phyloP scores from a whole-genome alignment of 2,329 filamentous ascomycete genomes.

The Fusarium musae region DNA sequence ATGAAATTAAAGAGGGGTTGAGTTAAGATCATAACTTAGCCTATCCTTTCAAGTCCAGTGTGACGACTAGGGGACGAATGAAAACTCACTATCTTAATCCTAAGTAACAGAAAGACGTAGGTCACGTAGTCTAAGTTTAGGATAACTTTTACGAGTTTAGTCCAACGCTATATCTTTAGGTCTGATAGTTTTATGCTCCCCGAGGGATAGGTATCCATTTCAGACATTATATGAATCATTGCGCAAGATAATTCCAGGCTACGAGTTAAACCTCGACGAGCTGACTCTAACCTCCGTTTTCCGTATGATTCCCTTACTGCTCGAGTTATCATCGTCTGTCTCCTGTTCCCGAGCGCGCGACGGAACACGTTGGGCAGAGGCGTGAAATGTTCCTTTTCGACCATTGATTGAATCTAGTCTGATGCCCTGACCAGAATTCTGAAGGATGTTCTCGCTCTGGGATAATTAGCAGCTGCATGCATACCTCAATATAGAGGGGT shows the following conservation, averaged over 20 bases:
- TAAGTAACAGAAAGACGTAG: background rate
- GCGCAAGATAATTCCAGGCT: background rate
- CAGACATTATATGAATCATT: no score
- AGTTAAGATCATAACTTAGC: rapidly evolving
- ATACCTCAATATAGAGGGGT: no score
- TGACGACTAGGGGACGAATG: rapidly evolving
- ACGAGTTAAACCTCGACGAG: background rate
- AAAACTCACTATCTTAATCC: background rate
- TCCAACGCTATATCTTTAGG: no score
- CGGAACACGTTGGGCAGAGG: background rate
- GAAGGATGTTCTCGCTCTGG: background rate
- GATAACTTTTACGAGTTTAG: no score
- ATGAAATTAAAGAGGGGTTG: no score
- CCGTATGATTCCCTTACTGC: constrained; percentile 8
- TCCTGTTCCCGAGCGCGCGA: background rate
- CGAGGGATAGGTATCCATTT: no score
- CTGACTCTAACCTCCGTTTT: constrained; percentile 3
- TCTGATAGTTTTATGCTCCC: no score
- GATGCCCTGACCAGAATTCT: background rate
- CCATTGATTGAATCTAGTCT: background rate
- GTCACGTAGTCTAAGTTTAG: rapidly evolving
- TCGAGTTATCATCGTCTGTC: constrained; percentile 11
- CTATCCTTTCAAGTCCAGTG: rapidly evolving
- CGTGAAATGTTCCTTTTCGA: background rate
- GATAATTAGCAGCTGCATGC: rapidly evolving